Percentiles rank a stretch among this genome's conserved stretches.
These are phyloP conservation scores for Phytophthora capsici DNA, from an alignment of 352 stramenopile genomes.

Conservation along the genomic window DNA sequence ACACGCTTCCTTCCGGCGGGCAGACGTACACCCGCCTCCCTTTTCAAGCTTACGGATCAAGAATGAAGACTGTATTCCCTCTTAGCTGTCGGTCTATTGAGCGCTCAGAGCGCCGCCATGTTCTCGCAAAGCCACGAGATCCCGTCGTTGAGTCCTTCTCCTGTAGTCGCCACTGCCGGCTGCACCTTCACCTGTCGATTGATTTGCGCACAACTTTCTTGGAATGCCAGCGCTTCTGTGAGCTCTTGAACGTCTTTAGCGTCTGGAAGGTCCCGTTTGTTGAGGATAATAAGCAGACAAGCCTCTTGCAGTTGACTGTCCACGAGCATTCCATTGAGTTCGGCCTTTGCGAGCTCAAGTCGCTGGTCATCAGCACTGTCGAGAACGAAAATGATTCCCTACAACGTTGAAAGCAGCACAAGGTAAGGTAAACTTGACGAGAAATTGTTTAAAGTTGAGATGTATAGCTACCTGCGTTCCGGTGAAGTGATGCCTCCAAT, in stretches of 20 bases:
- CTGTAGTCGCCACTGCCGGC: constrained; percentile 78
- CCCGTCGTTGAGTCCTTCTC: constrained; percentile 73
- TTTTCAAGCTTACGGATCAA: constrained; percentile 26
- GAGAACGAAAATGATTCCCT: constrained; percentile 88
- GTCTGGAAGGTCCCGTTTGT: constrained; percentile 75
- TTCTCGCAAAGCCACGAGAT: constrained; percentile 83
- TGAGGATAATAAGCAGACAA: constrained; percentile 74
- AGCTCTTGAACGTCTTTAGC: constrained; percentile 62
- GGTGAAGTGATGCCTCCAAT: constrained; percentile 88
- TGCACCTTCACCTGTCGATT: constrained; percentile 68
- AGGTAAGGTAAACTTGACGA: too few species aligned
- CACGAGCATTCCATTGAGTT: constrained; percentile 72
- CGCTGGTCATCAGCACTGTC: constrained; percentile 74
- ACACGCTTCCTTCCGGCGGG: constrained; percentile 9
- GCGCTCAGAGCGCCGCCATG: constrained; percentile 67
- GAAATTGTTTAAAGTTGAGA: neutral
- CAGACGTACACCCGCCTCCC: constrained; percentile 7
- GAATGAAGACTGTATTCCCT: constrained; percentile 40
- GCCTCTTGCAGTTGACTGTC: constrained; percentile 76
- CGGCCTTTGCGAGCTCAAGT: constrained; percentile 70
- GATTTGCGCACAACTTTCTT: constrained; percentile 52
- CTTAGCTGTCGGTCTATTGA: constrained; percentile 16
- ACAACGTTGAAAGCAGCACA: neutral
- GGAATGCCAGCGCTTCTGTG: constrained; percentile 53
- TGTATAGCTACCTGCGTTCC: constrained; percentile 64